phyloP scores from a whole-genome alignment of 192 early-diverging fungal genomes.

The Coemansia sp. region DNA sequence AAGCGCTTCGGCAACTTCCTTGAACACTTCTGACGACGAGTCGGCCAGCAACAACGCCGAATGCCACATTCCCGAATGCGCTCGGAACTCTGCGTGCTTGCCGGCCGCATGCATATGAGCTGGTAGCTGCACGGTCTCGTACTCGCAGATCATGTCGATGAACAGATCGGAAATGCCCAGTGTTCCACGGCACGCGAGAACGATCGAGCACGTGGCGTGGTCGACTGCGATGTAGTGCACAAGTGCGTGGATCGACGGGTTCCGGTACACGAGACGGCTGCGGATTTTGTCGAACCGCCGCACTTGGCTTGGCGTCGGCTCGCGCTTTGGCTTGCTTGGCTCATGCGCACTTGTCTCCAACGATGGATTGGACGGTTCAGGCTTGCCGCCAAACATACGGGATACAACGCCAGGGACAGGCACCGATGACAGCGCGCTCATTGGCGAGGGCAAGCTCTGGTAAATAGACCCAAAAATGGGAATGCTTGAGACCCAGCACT shows the following conservation, averaged over 20 bases:
- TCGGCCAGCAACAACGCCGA: slow-evolving; percentile 71
- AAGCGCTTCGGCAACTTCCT: slow-evolving; percentile 70
- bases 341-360: not conserved
- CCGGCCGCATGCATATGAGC: slow-evolving; percentile 12
- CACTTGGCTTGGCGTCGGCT: slow-evolving; percentile 35
- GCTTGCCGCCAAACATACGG: slow-evolving; percentile 16
- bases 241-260: slow-evolving; percentile 67
- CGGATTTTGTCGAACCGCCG: slow-evolving; percentile 45
- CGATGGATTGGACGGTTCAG: not conserved
- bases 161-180: slow-evolving; percentile 83
- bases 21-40: slow-evolving; percentile 66
- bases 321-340: slow-evolving; percentile 9
- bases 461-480: slow-evolving; percentile 38
- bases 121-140: slow-evolving; percentile 46
- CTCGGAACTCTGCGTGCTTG: slow-evolving; percentile 46
- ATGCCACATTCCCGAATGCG: slow-evolving; percentile 86
- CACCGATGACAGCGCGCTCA: slow-evolving; percentile 16
- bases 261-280: slow-evolving; percentile 45
- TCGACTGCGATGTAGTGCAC: slow-evolving; percentile 84
- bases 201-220: slow-evolving; percentile 70
- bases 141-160: slow-evolving; percentile 82
- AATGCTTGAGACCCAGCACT: slow-evolving; percentile 36
- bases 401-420: slow-evolving; percentile 37
- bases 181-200: slow-evolving; percentile 86
- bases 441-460: slow-evolving; percentile 30